phyloP scores from a whole-genome alignment of 805 yeast genomes.

The Candida schatavii region DNA sequence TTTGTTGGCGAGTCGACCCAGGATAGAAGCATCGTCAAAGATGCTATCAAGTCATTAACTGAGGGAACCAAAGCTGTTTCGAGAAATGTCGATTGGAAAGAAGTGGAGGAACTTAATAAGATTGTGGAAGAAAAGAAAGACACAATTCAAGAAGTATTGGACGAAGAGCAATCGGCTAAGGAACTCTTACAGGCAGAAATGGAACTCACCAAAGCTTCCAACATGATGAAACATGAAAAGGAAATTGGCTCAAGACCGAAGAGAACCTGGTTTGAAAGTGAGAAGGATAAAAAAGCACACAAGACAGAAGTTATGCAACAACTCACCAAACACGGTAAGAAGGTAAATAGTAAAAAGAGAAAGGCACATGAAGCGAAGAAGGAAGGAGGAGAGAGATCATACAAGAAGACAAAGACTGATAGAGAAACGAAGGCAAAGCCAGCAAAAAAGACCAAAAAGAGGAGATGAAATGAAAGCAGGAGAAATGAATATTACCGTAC shows the following conservation, averaged over 20 bases:
- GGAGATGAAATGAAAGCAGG: no score
- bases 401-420: constrained; percentile 78
- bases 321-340: constrained; percentile 50
- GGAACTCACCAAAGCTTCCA: constrained; percentile 83
- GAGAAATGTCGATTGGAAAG: constrained; percentile 86
- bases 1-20: constrained; percentile 89
- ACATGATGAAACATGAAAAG: constrained; percentile 70
- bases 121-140: constrained; percentile 58
- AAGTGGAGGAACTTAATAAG: constrained; percentile 66
- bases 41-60: constrained; percentile 70
- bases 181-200: constrained; percentile 86
- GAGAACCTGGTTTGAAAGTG: constrained; percentile 92
- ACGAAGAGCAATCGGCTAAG: constrained; percentile 86
- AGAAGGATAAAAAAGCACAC: constrained; percentile 48
- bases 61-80: constrained; percentile 64
- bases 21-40: constrained; percentile 89
- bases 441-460: constrained; percentile 21
- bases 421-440: constrained; percentile 47
- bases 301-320: constrained; percentile 35
- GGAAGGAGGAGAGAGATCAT: constrained; percentile 53
- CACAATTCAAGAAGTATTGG: constrained; percentile 70
- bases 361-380: constrained; percentile 61
- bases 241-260: constrained; percentile 89
- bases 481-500: no score
- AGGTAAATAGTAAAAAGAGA: constrained; percentile 65